Evolutionary conservation across 2,329 filamentous ascomycete species (phyloP).

Genomic region (Fusarium camptoceras): DNA sequence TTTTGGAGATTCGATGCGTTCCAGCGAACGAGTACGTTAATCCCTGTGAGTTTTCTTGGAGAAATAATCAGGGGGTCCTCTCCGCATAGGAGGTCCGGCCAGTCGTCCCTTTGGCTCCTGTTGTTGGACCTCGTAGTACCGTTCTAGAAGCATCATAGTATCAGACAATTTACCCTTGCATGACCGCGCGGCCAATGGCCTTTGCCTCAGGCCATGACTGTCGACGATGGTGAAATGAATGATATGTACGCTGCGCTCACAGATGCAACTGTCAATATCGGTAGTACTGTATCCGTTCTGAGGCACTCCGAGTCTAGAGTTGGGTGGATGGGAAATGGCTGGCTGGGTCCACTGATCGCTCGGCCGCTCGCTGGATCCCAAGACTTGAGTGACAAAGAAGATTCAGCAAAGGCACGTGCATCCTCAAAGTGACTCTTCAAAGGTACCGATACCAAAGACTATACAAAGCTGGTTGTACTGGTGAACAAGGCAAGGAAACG

Average conservation of each 20-base stretch:
- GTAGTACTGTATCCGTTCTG: conserved; percentile 18
- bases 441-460: conserved; percentile 41
- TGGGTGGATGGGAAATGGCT: conserved; percentile 15
- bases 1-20: conserved; percentile 33
- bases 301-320: conserved; percentile 13
- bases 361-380: conserved; percentile 28
- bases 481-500: conserved; percentile 20
- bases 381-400: conserved; percentile 13
- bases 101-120: conserved; percentile 18
- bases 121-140: conserved; percentile 34
- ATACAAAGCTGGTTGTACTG: conserved; percentile 31
- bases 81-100: conserved; percentile 3
- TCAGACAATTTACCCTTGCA: conserved; percentile 42
- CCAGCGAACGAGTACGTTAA: conserved; percentile 31
- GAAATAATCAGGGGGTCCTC: conserved; percentile 10
- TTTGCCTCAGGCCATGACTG: conserved; percentile 14
- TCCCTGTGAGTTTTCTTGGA: conserved; percentile 33
- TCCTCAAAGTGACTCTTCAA: conserved; percentile 7
- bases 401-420: conserved; percentile 38
- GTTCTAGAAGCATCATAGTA: conserved; percentile 40
- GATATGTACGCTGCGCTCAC: conserved; percentile 24
- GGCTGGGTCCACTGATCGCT: conserved; percentile 41
- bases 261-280: conserved; percentile 27
- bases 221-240: conserved; percentile 28
- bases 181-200: conserved; percentile 38